Percentiles rank a stretch among this genome's conserved stretches.
Conservation (phyloP, 2,329 filamentous ascomycete species). For the Drechmeria coniospora region DNA sequence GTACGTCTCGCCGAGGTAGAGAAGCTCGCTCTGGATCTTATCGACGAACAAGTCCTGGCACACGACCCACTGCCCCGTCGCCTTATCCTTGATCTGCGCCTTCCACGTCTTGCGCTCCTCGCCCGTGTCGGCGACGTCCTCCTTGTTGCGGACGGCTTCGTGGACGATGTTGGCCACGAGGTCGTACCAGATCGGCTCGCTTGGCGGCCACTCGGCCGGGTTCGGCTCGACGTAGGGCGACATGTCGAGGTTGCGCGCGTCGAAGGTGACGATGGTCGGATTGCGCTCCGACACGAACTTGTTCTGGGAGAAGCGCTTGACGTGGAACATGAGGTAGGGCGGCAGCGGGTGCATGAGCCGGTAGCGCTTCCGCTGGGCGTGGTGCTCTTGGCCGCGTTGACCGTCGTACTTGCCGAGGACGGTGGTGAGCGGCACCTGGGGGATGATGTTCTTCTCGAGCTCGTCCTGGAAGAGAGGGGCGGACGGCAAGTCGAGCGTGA, state of each 20-base stretch:
- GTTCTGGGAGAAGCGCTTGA: slow-evolving; percentile 94
- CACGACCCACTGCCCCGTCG: slow-evolving; percentile 75
- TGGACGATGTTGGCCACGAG: slow-evolving; percentile 89
- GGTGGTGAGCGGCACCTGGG: slow-evolving; percentile 68
- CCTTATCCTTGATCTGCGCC: slow-evolving; percentile 72
- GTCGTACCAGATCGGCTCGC: slow-evolving; percentile 86
- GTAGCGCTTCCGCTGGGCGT: slow-evolving; percentile 78
- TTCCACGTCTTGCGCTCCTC: slow-evolving; percentile 88
- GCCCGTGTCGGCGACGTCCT: slow-evolving; percentile 78
- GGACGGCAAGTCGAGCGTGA: slow-evolving; percentile 83
- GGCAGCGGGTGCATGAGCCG: slow-evolving; percentile 80
- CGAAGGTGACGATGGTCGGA: slow-evolving; percentile 95
- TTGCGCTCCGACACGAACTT: slow-evolving; percentile 95
- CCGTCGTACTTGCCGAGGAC: slow-evolving; percentile 92
- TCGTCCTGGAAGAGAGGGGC: slow-evolving; percentile 94
- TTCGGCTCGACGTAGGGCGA: slow-evolving; percentile 84
- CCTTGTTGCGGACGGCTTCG: slow-evolving; percentile 61
- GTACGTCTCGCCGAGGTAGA: slow-evolving; percentile 90
- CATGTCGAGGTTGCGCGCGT: slow-evolving; percentile 69
- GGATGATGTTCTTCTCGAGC: slow-evolving; percentile 89
- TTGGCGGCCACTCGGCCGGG: slow-evolving; percentile 49
- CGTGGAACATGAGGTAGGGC: slow-evolving; percentile 81
- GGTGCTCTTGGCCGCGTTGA: slow-evolving; percentile 69
- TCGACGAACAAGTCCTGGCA: slow-evolving; percentile 92
- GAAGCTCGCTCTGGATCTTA: slow-evolving; percentile 69